A percentile compares a stretch with the other conserved stretches of the same genome.
Conservation (phyloP, 139 green algal genomes). For the Auxenochlorella pyrenoidosa region DNA sequence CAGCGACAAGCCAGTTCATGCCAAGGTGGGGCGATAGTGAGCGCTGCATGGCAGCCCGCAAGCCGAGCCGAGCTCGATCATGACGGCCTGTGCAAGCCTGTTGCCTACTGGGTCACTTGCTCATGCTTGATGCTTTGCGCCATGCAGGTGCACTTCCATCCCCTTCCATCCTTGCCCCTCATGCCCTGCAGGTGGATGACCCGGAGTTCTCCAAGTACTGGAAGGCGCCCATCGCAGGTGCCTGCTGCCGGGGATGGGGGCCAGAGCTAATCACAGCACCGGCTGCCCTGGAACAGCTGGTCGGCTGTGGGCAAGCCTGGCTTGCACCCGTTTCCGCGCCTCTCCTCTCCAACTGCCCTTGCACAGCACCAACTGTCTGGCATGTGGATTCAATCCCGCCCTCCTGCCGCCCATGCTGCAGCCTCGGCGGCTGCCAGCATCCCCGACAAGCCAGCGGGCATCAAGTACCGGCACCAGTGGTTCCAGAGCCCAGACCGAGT, state of each 20-base stretch:
- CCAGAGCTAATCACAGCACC: no score
- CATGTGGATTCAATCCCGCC: not conserved
- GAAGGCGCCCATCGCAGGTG: constrained; percentile 18
- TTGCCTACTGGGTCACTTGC: no score
- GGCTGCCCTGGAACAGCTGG: no score
- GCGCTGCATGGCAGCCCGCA: no score
- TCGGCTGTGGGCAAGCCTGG: not conserved
- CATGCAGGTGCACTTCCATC: no score
- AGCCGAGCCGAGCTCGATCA: no score
- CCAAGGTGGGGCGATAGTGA: not conserved
- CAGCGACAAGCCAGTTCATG: not conserved
- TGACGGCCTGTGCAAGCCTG: no score
- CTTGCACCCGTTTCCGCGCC: not conserved
- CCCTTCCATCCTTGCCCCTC: no score
- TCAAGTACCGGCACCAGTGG: constrained; percentile 79
- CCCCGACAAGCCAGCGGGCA: not conserved
- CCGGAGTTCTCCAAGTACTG: constrained; percentile 51
- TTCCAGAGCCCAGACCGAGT: constrained; percentile 75
- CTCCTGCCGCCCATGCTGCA: not conserved
- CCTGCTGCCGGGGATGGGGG: not conserved
- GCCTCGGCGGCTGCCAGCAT: not conserved
- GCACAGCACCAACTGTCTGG: no score
- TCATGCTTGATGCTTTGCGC: no score
- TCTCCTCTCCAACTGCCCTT: not conserved
- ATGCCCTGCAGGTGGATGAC: constrained; percentile 20